Conservation (phyloP, 257 asterid species). For the Nicotiana knightiana region DNA sequence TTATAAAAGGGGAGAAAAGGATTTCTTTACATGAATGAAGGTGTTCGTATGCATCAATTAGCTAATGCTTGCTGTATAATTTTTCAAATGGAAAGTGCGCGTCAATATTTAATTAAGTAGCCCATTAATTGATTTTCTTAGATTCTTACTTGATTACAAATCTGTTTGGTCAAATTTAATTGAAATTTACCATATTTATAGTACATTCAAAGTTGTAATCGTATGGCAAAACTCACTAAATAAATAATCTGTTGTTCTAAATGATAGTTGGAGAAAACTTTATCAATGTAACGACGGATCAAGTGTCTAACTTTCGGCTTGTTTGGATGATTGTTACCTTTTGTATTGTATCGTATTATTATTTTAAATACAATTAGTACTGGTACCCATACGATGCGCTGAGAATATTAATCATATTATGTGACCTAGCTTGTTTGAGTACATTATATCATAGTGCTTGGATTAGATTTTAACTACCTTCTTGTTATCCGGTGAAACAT, state of each 20-base stretch:
- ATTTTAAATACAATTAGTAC: too few relatives aligned
- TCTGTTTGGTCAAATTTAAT: not conserved
- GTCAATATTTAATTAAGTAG: not conserved
- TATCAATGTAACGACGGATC: too few relatives aligned
- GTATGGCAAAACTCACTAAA: not conserved
- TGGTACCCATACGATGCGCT: too few relatives aligned
- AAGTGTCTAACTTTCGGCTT: too few relatives aligned
- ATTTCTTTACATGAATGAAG: not conserved
- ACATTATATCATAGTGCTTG: too few relatives aligned
- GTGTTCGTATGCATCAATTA: not conserved
- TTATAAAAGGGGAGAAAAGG: not conserved
- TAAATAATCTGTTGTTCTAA: not conserved
- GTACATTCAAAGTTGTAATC: not conserved
- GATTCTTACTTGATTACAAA: not conserved
- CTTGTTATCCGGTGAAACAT: too few relatives aligned
- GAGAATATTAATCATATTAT: too few relatives aligned
- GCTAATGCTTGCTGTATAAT: not conserved
- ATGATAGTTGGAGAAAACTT: not conserved
- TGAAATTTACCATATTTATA: not conserved
- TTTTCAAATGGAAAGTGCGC: not conserved
- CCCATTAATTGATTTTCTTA: conserved; percentile 1
- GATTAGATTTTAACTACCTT: too few relatives aligned
- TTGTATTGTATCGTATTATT: too few relatives aligned
- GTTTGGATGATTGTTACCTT: too few relatives aligned
- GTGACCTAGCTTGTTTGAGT: too few relatives aligned